phyloP scores from a whole-genome alignment of 345 rosid genomes.

The Syzygium aqueum region DNA sequence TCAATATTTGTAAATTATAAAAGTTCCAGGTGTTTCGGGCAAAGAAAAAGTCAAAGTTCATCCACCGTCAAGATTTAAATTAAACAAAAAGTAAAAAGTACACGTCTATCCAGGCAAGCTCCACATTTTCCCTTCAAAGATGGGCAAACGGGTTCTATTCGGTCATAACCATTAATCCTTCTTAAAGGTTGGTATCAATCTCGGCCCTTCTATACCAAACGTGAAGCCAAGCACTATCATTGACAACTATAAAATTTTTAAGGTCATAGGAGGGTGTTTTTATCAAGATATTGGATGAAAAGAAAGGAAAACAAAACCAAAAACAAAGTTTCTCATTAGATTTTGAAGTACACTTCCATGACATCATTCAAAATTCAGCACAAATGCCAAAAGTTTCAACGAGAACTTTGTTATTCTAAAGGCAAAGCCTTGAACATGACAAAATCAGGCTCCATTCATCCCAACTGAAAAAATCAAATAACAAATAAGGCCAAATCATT shows the following conservation, averaged over 20 bases:
- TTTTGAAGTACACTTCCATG: not conserved
- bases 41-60: not conserved
- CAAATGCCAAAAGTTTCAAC: not conserved
- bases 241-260: not conserved
- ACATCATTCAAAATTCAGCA: not conserved
- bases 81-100: not conserved
- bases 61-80: not conserved
- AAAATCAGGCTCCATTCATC: not conserved
- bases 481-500: not conserved
- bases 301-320: not conserved
- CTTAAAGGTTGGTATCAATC: not conserved
- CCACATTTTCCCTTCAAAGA: not conserved
- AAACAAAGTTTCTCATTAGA: not conserved
- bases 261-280: not conserved
- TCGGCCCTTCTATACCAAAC: not conserved
- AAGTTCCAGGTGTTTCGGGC: not conserved
- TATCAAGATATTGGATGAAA: not conserved
- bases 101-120: not conserved
- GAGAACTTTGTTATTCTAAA: not conserved
- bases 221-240: not conserved
- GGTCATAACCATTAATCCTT: not conserved
- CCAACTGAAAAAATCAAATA: not conserved
- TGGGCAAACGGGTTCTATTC: not conserved
- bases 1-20: not conserved
- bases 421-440: not conserved